Base-by-base conservation (phyloP, 2,329 filamentous ascomycete species). In the Cordyceps cateniannulata region DNA sequence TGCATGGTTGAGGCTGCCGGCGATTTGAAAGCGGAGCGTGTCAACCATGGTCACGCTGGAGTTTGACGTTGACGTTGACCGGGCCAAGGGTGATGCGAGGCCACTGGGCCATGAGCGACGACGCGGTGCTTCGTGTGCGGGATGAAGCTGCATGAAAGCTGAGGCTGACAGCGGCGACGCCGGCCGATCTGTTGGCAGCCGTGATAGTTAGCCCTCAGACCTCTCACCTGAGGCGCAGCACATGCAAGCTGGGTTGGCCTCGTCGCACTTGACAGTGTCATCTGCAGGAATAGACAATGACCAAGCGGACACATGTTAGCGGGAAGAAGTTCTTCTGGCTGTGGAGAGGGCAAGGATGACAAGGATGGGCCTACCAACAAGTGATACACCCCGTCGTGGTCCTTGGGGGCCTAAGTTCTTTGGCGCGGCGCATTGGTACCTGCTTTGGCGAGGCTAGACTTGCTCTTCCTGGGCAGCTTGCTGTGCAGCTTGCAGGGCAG, bases 181-280 rank as follows among this genome's bases (percentile, higher is more conserved):
- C 18, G 40, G 27, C 20, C 24, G 22, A 45, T 57, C 44, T 38
- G 38, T 9, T 51, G 47, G 12, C n/a, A 14, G 18, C 44, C 20
- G 25, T 71, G 63, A 49, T 35, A 12, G 14, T n/a, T 83, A 69
- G n/a, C 67, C 66, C 24, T 48, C 63, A 53, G 67, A 69, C 35
- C 66, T 62, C 54, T 64, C 64, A 9, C 64, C 66, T 22, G 59
- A 63, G 25, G 42, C 52, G 54, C 68, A 71, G 45, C 68, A 64
- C 20, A 55, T 56, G 44, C 69, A 71, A 1, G 62, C 32, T 14
- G 69, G 69, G 32, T 63, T 62, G 3, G 53, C 61, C 62, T 71
- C 69, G 40, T 71, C 68, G 29, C 68, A 71, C 60, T 70, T 70
- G 20, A 70, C 64, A 65, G 27, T 68, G 65, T 25, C 62, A 62